A percentile compares a stretch with the other conserved stretches of the same genome.
These are phyloP conservation scores for Russula dissimulans DNA, from an alignment of 768 basidiomycete species.

Conservation along the genomic window DNA sequence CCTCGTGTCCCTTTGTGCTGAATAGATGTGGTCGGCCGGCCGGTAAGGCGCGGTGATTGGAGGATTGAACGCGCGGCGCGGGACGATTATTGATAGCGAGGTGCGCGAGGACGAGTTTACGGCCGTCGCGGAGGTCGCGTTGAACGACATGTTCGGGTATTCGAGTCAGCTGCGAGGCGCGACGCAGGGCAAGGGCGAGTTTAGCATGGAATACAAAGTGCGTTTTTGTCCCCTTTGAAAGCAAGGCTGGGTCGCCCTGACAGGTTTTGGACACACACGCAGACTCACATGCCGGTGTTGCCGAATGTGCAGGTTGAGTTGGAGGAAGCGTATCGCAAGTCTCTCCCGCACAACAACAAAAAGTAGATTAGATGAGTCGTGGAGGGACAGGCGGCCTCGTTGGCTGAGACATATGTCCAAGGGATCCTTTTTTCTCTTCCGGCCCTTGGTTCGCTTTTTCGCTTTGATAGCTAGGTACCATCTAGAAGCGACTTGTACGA, in stretches of 20 bases:
- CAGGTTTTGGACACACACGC: not conserved
- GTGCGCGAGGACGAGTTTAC: slow-evolving; percentile 97
- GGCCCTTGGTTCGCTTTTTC: too few relatives aligned
- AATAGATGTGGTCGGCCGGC: not conserved
- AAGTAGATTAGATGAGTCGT: slow-evolving; percentile 38
- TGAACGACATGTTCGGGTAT: slow-evolving; percentile 99
- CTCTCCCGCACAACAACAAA: slow-evolving; percentile 58
- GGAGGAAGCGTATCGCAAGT: slow-evolving; percentile 78
- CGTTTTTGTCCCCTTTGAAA: slow-evolving; percentile 13
- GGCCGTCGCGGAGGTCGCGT: slow-evolving; percentile 77
- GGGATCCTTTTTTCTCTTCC: too few relatives aligned
- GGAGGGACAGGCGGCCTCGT: too few relatives aligned
- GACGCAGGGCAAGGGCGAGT: slow-evolving; percentile 95
- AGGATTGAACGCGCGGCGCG: slow-evolving; percentile 83
- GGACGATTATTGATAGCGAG: slow-evolving; percentile 92
- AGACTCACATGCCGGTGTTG: slow-evolving; percentile 78
- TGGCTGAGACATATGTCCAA: too few relatives aligned
- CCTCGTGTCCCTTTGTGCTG: not conserved
- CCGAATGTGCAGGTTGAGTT: slow-evolving; percentile 84
- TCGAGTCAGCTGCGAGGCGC: slow-evolving; percentile 86
- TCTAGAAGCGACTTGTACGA: too few relatives aligned
- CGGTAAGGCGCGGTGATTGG: slow-evolving; percentile 79
- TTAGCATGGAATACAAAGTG: slow-evolving; percentile 74
- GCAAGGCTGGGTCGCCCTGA: too few relatives aligned
- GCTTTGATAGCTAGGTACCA: too few relatives aligned